Evolutionary conservation across 768 basidiomycete species (phyloP).

Genomic region (Cubamyces sp.): DNA sequence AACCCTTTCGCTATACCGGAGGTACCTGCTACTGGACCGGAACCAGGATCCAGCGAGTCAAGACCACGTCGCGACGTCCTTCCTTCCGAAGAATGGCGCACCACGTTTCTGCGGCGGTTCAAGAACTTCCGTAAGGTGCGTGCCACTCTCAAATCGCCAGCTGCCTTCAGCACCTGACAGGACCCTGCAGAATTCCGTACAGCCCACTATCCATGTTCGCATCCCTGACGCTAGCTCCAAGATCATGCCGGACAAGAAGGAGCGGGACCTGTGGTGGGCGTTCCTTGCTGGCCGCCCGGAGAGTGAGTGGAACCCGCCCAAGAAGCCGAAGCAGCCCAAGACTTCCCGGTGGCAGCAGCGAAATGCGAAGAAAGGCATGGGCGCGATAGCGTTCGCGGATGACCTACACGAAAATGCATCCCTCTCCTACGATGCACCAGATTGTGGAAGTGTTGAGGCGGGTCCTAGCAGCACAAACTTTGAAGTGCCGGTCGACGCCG

Average conservation of each 20-base stretch:
- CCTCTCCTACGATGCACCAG: constrained; percentile 17
- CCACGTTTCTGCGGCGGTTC: constrained; percentile 59
- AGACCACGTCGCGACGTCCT: constrained; percentile 35
- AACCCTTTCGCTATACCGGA: constrained; percentile 67
- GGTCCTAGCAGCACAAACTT: constrained; percentile 36
- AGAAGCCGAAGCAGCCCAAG: constrained; percentile 38
- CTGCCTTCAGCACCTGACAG: constrained; percentile 1
- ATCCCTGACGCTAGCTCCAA: constrained; percentile 37
- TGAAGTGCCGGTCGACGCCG: constrained; percentile 48
- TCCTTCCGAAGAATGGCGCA: constrained; percentile 72
- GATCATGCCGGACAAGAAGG: constrained; percentile 68
- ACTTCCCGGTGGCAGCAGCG: constrained; percentile 20
- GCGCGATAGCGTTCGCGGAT: constrained; percentile 45
- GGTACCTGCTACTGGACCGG: constrained; percentile 21
- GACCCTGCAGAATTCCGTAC: constrained; percentile 60
- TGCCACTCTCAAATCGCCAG: neutral
- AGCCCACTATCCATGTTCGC: constrained; percentile 59
- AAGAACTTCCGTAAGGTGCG: constrained; percentile 67
- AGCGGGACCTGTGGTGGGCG: constrained; percentile 81
- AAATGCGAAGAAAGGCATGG: constrained; percentile 27
- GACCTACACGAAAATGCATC: constrained; percentile 18
- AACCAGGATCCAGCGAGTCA: constrained; percentile 27
- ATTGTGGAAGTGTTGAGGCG: constrained; percentile 18
- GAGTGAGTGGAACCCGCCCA: constrained; percentile 65
- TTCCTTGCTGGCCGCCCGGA: constrained; percentile 73